A percentile compares a stretch with the other conserved stretches of the same genome.
Evolutionary conservation across 805 yeast genomes (phyloP).

Genomic region (Zygotorulaspora danielsina): DNA sequence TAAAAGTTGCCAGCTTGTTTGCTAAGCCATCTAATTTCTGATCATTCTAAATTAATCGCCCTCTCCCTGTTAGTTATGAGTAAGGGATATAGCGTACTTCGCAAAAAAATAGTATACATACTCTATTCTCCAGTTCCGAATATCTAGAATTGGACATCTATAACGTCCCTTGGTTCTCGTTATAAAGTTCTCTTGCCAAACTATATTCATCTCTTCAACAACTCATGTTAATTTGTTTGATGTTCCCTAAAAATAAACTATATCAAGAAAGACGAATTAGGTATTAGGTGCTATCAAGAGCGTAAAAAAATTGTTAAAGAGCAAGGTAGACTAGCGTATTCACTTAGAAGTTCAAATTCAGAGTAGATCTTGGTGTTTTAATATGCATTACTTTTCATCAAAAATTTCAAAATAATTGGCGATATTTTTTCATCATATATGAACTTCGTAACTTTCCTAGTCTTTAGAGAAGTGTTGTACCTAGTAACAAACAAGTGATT

Average conservation of each 20-base stretch:
- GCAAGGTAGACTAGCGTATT: too few relatives aligned
- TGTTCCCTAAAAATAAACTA: neutral
- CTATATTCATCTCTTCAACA: neutral
- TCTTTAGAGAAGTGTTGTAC: slow-evolving; percentile 1
- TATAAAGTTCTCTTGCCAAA: neutral
- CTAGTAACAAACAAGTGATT: slow-evolving; percentile 15
- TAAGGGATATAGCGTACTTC: too few relatives aligned
- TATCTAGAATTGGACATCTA: slow-evolving; percentile 34
- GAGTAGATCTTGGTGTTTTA: slow-evolving; percentile 43
- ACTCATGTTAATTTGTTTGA: too few relatives aligned
- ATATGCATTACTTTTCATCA: slow-evolving; percentile 36
- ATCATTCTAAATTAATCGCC: slow-evolving; percentile 46
- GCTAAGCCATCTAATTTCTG: slow-evolving; percentile 59
- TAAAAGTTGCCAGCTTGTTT: slow-evolving; percentile 57
- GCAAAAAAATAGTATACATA: slow-evolving; percentile 21
- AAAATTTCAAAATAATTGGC: slow-evolving; percentile 31
- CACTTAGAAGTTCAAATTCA: slow-evolving; percentile 29
- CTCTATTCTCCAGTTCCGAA: slow-evolving; percentile 31
- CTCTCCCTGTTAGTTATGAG: slow-evolving; percentile 7
- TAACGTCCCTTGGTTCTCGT: neutral
- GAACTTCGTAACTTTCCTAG: slow-evolving; percentile 3
- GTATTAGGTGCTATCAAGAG: too few relatives aligned
- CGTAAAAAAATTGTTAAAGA: too few relatives aligned
- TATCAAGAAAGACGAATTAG: neutral
- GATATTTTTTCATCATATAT: slow-evolving; percentile 37